Conservation (phyloP, 169 alveolate genomes). For the Plasmodium knowlesi region DNA sequence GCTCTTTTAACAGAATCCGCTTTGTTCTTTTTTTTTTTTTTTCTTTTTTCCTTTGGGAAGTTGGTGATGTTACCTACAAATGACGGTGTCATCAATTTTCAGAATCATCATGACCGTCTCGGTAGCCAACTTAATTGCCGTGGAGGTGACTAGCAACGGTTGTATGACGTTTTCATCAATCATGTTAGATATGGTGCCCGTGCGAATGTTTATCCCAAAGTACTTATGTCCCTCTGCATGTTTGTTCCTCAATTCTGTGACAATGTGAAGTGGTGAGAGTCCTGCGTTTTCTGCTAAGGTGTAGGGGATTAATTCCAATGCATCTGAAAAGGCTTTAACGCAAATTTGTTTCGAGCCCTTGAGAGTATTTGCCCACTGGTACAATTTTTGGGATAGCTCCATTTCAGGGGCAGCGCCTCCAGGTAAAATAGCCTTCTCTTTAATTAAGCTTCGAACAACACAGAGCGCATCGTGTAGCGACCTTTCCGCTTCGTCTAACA, state of each 20-base stretch:
- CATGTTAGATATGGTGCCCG: constrained; percentile 90
- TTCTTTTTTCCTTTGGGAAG: neutral
- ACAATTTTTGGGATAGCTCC: constrained; percentile 93
- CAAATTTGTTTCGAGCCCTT: constrained; percentile 96
- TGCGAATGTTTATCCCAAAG: constrained; percentile 96
- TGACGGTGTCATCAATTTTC: constrained; percentile 98
- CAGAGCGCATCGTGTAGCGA: constrained; percentile 99
- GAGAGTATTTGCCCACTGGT: constrained; percentile 90
- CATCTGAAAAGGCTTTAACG: constrained; percentile 98
- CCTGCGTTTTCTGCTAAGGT: constrained; percentile 99
- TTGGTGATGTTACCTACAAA: constrained; percentile 23
- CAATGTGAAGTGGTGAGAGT: constrained; percentile 96
- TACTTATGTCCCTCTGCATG: constrained; percentile 93
- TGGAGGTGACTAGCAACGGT: constrained; percentile 97
- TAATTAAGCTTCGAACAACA: constrained; percentile 98
- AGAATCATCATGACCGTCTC: constrained; percentile 99
- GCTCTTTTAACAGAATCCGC: neutral
- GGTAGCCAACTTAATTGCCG: constrained; percentile 97
- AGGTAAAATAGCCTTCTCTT: constrained; percentile 96
- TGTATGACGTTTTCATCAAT: constrained; percentile 95
- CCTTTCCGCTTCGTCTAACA: constrained; percentile 99
- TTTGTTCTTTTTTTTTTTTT: neutral
- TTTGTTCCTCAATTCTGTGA: constrained; percentile 94
- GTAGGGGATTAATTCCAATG: constrained; percentile 98
- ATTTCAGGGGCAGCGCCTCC: constrained; percentile 99